A percentile compares a stretch with the other conserved stretches of the same genome.
phyloP scores from a whole-genome alignment of 805 yeast genomes.

The Yamadazyma tumulicola region DNA sequence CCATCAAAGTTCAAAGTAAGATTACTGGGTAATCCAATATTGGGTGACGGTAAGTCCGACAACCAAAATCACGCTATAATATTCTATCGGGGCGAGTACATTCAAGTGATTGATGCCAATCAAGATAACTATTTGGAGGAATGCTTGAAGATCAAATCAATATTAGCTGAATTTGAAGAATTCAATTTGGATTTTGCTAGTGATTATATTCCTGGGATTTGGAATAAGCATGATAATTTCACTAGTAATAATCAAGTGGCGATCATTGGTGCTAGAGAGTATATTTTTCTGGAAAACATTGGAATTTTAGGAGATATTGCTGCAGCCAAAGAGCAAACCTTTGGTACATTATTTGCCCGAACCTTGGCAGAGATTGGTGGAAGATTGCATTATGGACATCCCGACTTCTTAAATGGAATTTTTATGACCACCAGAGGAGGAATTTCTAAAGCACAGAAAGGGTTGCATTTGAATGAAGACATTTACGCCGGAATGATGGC shows the following conservation, averaged over 20 bases:
- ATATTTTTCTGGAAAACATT: slow-evolving; percentile 80
- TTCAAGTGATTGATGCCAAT: slow-evolving; percentile 81
- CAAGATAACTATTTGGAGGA: slow-evolving; percentile 86
- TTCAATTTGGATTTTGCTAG: slow-evolving; percentile 43
- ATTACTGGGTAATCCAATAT: slow-evolving; percentile 78
- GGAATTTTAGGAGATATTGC: slow-evolving; percentile 88
- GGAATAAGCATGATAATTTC: neutral
- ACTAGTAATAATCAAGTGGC: slow-evolving; percentile 55
- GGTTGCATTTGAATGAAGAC: slow-evolving; percentile 83
- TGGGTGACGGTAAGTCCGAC: slow-evolving; percentile 89
- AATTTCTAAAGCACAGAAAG: slow-evolving; percentile 82
- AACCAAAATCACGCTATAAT: slow-evolving; percentile 80
- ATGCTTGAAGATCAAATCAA: slow-evolving; percentile 78
- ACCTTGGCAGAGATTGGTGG: slow-evolving; percentile 84
- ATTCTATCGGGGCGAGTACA: slow-evolving; percentile 80
- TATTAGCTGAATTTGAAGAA: slow-evolving; percentile 81
- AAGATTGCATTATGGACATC: slow-evolving; percentile 84
- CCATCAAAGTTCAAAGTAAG: slow-evolving; percentile 62
- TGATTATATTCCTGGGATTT: slow-evolving; percentile 28
- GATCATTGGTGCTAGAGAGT: slow-evolving; percentile 83
- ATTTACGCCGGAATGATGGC: slow-evolving; percentile 88
- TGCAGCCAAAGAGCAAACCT: slow-evolving; percentile 87
- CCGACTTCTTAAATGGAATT: slow-evolving; percentile 73
- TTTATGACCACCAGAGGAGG: slow-evolving; percentile 88
- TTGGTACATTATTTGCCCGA: slow-evolving; percentile 81